Evolutionary conservation across 1,139 yeast genomes (phyloP), one percentile per base, ranked within the genome.

Genomic region (Chernovozyma sophiae-reginae): DNA sequence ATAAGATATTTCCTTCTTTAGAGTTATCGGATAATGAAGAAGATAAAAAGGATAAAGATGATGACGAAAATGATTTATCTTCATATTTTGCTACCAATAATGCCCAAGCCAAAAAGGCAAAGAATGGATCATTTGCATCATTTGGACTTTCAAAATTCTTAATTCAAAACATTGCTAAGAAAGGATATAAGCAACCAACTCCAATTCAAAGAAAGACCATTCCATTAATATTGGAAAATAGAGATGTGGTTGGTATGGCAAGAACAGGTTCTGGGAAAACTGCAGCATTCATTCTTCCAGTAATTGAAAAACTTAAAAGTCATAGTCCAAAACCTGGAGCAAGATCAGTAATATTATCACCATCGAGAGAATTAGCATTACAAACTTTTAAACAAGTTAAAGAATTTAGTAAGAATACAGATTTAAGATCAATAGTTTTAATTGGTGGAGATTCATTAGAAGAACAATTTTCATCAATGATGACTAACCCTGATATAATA

Each of bases 221-320:
- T 40, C 98, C 98, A 1, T 69, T 89, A 40, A 81, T 92, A 39
- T 68, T 92, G 67, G 90, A 86, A 41, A 83, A 79, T 42, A 73
- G 95, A 53, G 98, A 94, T 63, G 95, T 94, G 25, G 98, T 94
- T 16, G 99, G 97, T 53, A 94, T 94, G 96, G 99, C 99, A 16
- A 77, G 97, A 54, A 94, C 99, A 1, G 99, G 99, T 52, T 86
- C 96, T 24, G 99, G 99, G 70, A 94, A 94, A 57, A 94, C 99
- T 0, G 97, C 97, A 4, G 98, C 98, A 1, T 94, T 94, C 58
- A 78, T 87, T n/a, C 65, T 94, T 40, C 99, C 99, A 2, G 74
- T 94, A 67, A 74, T 94, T 48, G 97, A 94, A 52, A 82, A 77
- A 52, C 68, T 90, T 45, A 86, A 86, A 56, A 62, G 78, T 7